Evolutionary conservation across 2,329 filamentous ascomycete species (phyloP), one percentile per base, ranked within the genome.

Genomic region (Verticillium isaacii): DNA sequence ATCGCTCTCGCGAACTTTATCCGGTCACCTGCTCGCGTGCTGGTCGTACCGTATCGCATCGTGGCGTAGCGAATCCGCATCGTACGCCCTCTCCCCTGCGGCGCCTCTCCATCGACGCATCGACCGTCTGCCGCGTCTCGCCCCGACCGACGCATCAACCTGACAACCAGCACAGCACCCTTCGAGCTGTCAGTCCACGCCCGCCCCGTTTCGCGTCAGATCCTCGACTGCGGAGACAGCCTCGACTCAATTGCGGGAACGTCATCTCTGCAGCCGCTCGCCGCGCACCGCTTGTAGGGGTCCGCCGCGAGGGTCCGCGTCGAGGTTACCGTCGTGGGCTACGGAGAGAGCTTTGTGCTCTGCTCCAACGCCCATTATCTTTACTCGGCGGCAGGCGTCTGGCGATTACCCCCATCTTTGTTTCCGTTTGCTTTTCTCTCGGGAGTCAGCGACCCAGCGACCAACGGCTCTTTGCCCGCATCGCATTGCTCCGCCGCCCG

Each of bases 311-410:
- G 45, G 11, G 45, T 52, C 19, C 23, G 45, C 45, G 45, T 23
- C 45, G 11, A 23, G 45, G 45, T 23, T n/a, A 54, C 59, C 50
- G 32, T 62, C 39, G 59, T 66, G 61, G 66, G 67, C 67, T 59
- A 61, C 60, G 67, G 67, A 68, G 67, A 66, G 67, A 64, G 67
- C 67, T 65, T 65, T 62, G 63, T 57, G 67, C 67, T 68, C 67
- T 68, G 59, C 67, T 68, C 67, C 66, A 62, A 61, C 60, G 65
- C 65, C 62, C 63, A 64, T 66, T 64, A 60, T 32, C 57, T 61
- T 37, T 41, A 32, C 59, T 36, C 25, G 17, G 39, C 52, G 54
- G 32, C 32, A 12, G 45, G 45, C 19, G 45, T 52, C n/a, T 23
- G 45, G 45, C 32, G 15, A 56, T 32, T 55, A 50, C 39, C 8